Base-by-base conservation (phyloP, 257 asterid genomes). In the Anisodus acutangulus region DNA sequence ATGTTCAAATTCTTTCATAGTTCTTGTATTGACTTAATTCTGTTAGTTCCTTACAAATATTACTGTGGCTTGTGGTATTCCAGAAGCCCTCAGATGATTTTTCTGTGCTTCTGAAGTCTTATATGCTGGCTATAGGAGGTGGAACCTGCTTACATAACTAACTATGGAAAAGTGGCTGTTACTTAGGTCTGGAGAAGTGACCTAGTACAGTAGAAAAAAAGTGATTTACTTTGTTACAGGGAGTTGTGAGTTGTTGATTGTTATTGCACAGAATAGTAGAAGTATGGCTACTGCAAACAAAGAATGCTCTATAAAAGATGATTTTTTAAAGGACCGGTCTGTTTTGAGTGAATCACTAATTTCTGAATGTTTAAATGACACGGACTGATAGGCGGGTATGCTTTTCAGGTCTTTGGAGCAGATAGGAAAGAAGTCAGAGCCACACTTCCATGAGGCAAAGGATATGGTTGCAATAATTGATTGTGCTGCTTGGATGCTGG, bases 341-440 rank as follows among this genome's bases (percentile, higher is more conserved):
- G 31, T 10, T 74, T 63, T 67, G 63, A 16, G 59, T 64, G 51
- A 41, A 13, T 69, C 31, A 58, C 35, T 47, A 35, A 39, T 45
- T 45, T 71, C 71, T 80, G 37, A 78, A 16, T 58, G 35, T 26
- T 15, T 47, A 47, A 39, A 47, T 26, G 16, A 15, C 43, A 64
- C 3, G 51, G 64, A 79, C 87, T 72, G 31, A 85, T 49, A 47
- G 63, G 15, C 11, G 19, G 53, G 47, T 78, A 51, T 53, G 47
- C 80, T 2, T 86, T 88, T 87, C 97, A 95, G 99, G 86, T 95
- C 2, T 94, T 85, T 82, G 98, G 99, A 87, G 94, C 96, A 55
- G 97, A 94, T 87, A 91, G 96, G 87, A 95, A 92, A 89, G 97
- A 94, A 84, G 55, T 95, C 80, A 92, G 95, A 88, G 85, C 91